Percentiles rank a stretch among this genome's conserved stretches.
Conservation (phyloP, 306 rosid species). For the Cicer cuneatum region DNA sequence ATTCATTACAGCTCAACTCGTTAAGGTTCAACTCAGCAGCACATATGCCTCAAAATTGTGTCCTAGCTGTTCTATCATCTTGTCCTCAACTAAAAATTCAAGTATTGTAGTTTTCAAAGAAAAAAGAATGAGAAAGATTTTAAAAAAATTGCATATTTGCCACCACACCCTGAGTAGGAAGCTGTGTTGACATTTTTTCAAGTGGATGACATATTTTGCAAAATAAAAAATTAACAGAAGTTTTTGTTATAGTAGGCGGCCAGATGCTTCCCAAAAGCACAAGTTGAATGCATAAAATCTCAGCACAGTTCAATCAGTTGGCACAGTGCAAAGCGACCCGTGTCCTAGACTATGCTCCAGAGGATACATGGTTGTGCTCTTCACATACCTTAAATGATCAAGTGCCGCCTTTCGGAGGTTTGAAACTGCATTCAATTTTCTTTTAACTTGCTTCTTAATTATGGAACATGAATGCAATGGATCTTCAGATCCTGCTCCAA, state of each 20-base stretch:
- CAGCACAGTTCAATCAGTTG: constrained; percentile 46
- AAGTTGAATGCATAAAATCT: constrained; percentile 28
- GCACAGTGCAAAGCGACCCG: constrained; percentile 81
- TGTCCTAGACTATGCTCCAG: constrained; percentile 74
- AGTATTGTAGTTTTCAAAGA: not conserved
- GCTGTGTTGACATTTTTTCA: constrained; percentile 24
- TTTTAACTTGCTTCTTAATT: constrained; percentile 60
- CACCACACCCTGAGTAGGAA: not conserved
- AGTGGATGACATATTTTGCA: constrained; percentile 23
- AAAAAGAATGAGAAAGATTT: constrained; percentile 33
- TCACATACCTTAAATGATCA: constrained; percentile 66
- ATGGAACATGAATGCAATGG: constrained; percentile 75
- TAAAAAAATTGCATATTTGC: constrained; percentile 17
- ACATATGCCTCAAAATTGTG: constrained; percentile 36
- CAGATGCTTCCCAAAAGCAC: constrained; percentile 36
- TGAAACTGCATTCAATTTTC: constrained; percentile 50
- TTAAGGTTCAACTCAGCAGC: constrained; percentile 35
- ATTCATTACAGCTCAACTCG: constrained; percentile 38
- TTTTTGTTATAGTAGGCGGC: constrained; percentile 15
- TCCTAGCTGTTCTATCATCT: constrained; percentile 37
- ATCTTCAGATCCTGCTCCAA: constrained; percentile 80
- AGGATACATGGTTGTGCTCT: constrained; percentile 84
- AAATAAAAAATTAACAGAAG: constrained; percentile 22
- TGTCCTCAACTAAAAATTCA: constrained; percentile 32
- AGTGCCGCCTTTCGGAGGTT: constrained; percentile 66